Evolutionary conservation across 257 asterid species (phyloP).

Genomic region (Sherardia arvensis): DNA sequence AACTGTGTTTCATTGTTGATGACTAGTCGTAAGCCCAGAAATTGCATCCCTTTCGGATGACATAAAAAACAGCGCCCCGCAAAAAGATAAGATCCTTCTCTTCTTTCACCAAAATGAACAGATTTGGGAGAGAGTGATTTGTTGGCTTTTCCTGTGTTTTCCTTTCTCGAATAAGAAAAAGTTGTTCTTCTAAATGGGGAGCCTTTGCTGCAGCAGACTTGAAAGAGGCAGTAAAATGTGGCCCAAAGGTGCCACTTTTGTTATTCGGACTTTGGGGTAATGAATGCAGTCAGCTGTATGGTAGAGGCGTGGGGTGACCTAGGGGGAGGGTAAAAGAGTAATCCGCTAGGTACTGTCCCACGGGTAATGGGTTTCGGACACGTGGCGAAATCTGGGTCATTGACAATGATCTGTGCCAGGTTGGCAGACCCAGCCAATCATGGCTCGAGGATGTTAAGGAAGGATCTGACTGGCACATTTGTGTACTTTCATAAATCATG

Average conservation of each 20-base stretch:
- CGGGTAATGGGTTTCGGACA: constrained; percentile 13
- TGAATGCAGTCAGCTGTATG: background rate
- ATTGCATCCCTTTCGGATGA: background rate
- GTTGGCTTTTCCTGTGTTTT: constrained; percentile 14
- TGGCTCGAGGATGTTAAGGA: constrained; percentile 87
- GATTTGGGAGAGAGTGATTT: constrained; percentile 3
- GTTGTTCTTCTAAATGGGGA: constrained; percentile 11
- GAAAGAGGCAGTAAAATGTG: constrained; percentile 13
- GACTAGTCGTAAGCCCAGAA: background rate
- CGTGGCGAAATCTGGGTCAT: constrained; percentile 11
- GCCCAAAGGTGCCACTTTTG: constrained; percentile 15
- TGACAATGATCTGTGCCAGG: constrained; percentile 38
- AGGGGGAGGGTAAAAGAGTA: constrained; percentile 21
- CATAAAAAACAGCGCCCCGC: constrained; percentile 1
- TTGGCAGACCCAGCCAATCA: constrained; percentile 61
- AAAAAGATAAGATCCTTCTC: constrained; percentile 1
- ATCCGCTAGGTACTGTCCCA: constrained; percentile 30
- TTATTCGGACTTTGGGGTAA: background rate
- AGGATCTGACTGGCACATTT: constrained; percentile 27
- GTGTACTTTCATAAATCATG: constrained; percentile 21
- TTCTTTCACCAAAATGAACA: constrained; percentile 12
- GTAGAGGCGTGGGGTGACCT: constrained; percentile 9
- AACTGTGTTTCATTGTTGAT: background rate
- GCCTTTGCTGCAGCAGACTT: constrained; percentile 16
- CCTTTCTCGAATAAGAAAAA: constrained; percentile 17